Base-by-base conservation (phyloP, 176 grass and related monocot species). In the Eleusine coracana region DNA sequence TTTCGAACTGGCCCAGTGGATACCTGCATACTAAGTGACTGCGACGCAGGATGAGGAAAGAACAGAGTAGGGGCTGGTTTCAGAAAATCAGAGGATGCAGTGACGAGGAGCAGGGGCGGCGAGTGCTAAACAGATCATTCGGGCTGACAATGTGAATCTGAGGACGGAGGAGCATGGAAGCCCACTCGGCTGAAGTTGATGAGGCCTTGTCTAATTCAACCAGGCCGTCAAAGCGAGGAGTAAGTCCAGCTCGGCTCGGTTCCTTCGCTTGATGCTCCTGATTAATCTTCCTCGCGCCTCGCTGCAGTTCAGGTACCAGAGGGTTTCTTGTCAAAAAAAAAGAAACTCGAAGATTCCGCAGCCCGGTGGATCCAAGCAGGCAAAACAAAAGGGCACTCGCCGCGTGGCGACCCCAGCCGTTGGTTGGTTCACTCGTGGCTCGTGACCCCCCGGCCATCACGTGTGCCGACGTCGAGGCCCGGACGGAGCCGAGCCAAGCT, bases 391-490 rank as follows among this genome's bases (percentile, higher is more conserved):
- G 25, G 23, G 58, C 23, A 46, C 40, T 5, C 28, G 27, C 11
- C 28, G 21, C 5, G 58, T 60, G 58, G 74, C n/a, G 38, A 44
- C 0, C 39, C 39, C 40, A 23, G 23, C 40, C 39, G 58, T 46
- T 48, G 25, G 76, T 34, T 49, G 41, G 60, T 65, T 78, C 41
- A 18, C 61, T 79, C 61, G 27, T 29, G 16, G 40, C 76, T 63
- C 76, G 42, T 66, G 61, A 66, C 10, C 42, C 40, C 40, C 8
- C 21, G 56, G 10, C 21, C 3, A 17, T 78, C 60, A 78, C 60
- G 70, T 36, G 62, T 65, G 28, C 10, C 62, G 5, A 66, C 29
- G 61, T 11, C 28, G 25, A 65, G 3, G 62, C 28, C 62, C 62
- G 62, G 62, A 65, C 62, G 62, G 62, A 29, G 62, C 25, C 25